Conservation (phyloP, 305 asterid species). For the Salvia sclarea region DNA sequence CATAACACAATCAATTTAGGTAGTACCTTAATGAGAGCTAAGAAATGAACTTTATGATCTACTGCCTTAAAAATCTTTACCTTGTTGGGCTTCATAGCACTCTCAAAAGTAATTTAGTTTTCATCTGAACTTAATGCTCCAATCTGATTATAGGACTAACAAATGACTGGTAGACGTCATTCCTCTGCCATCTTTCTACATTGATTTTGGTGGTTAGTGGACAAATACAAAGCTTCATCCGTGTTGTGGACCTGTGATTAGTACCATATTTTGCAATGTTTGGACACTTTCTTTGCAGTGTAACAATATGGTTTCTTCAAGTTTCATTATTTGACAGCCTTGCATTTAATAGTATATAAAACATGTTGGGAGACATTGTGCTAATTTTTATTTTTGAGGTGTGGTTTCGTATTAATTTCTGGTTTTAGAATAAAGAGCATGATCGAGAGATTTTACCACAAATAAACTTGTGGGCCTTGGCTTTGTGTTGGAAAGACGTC, state of each 20-base stretch:
- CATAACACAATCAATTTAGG: background rate
- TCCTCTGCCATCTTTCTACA: conserved; percentile 10
- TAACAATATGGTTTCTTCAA: background rate
- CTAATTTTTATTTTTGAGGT: background rate
- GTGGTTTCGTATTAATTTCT: background rate
- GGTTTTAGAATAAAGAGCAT: conserved; percentile 8
- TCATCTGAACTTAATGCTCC: conserved; percentile 23
- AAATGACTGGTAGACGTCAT: conserved; percentile 2
- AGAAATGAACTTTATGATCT: background rate
- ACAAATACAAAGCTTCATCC: background rate
- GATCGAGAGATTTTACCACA: conserved; percentile 1
- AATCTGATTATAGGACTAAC: background rate
- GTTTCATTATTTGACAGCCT: conserved; percentile 3
- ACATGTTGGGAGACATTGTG: background rate
- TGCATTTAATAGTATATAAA: background rate
- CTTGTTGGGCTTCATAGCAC: background rate
- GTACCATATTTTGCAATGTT: conserved; percentile 1
- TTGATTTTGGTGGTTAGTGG: conserved; percentile 2
- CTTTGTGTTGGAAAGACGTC: conserved; percentile 1
- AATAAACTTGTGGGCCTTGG: background rate
- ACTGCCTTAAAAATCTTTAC: background rate
- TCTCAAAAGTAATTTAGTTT: background rate
- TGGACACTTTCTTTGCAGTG: conserved; percentile 6
- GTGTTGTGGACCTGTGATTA: background rate
- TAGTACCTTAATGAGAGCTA: conserved; percentile 7